phyloP scores from a whole-genome alignment of 495 filamentous ascomycete genomes.

The Neurospora sp. region DNA sequence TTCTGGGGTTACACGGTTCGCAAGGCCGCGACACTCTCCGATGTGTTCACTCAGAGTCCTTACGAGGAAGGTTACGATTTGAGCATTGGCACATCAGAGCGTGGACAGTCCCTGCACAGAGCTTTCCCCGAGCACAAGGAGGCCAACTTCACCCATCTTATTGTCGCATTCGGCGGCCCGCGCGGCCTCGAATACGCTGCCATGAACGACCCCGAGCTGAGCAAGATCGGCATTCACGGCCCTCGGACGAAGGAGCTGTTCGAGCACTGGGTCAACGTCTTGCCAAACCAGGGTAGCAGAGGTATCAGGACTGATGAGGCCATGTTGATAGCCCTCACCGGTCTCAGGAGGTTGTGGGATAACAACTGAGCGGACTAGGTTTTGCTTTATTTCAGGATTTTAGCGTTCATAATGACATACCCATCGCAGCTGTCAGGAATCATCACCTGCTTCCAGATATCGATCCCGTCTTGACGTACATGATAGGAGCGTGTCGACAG shows the following conservation, averaged over 20 bases:
- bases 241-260: slow-evolving; percentile 53
- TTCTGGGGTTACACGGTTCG: slow-evolving; percentile 70
- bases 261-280: slow-evolving; percentile 66
- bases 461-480: not conserved
- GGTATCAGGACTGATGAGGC: slow-evolving; percentile 74
- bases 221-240: slow-evolving; percentile 42
- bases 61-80: slow-evolving; percentile 57
- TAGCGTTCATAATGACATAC: not conserved
- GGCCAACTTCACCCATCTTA: slow-evolving; percentile 51
- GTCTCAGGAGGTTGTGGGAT: slow-evolving; percentile 45
- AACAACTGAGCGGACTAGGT: slow-evolving; percentile 11
- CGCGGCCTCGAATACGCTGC: slow-evolving; percentile 61
- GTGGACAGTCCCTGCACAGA: slow-evolving; percentile 44
- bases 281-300: slow-evolving; percentile 64
- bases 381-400: not conserved
- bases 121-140: slow-evolving; percentile 32
- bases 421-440: not conserved
- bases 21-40: slow-evolving; percentile 45
- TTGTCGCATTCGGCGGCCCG: slow-evolving; percentile 66
- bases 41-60: slow-evolving; percentile 54
- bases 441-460: not conserved
- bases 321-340: slow-evolving; percentile 56
- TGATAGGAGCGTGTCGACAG: not conserved
- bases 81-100: slow-evolving; percentile 66
- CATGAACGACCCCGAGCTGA: slow-evolving; percentile 50